These are phyloP conservation scores for Podospora didyma DNA, from an alignment of 495 filamentous ascomycete genomes.

Conservation along the genomic window DNA sequence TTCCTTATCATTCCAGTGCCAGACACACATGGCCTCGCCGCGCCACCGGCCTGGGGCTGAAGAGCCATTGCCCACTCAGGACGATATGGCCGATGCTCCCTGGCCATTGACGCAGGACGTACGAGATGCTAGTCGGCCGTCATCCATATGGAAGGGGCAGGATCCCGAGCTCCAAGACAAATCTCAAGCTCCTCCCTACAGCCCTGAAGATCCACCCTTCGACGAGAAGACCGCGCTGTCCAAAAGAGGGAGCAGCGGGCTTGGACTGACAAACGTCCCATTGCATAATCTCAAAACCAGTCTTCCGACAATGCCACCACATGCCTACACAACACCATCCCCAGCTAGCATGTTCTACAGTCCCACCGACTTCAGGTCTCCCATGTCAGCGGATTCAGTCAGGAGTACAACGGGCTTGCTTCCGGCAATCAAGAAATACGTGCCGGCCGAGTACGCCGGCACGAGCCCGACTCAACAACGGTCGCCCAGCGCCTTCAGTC, in stretches of 20 bases:
- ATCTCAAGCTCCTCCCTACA: conserved; percentile 6
- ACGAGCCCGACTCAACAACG: conserved; percentile 11
- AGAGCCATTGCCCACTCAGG: conserved; percentile 3
- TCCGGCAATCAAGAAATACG: conserved; percentile 27
- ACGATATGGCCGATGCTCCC: background rate
- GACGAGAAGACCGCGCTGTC: background rate
- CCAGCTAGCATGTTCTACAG: conserved; percentile 14
- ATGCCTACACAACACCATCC: conserved; percentile 30
- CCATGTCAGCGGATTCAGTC: conserved; percentile 28
- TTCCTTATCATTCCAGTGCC: conserved; percentile 46
- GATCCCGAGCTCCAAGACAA: conserved; percentile 8
- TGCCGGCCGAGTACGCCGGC: conserved; percentile 36
- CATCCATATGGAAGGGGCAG: conserved; percentile 17
- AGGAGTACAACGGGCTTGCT: conserved; percentile 34
- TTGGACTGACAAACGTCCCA: conserved; percentile 5
- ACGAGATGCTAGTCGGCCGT: conserved; percentile 5
- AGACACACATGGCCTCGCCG: conserved; percentile 40
- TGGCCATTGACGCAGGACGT: conserved; percentile 1
- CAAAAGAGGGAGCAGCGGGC: conserved; percentile 5
- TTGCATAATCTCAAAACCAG: conserved; percentile 19
- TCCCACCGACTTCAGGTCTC: conserved; percentile 26
- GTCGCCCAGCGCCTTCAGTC: conserved; percentile 22
- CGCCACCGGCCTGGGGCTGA: conserved; percentile 30
- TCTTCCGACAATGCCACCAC: conserved; percentile 13
- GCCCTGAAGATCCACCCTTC: background rate